Conservation (phyloP, 192 early-diverging fungal genomes). For the Podila epigama region DNA sequence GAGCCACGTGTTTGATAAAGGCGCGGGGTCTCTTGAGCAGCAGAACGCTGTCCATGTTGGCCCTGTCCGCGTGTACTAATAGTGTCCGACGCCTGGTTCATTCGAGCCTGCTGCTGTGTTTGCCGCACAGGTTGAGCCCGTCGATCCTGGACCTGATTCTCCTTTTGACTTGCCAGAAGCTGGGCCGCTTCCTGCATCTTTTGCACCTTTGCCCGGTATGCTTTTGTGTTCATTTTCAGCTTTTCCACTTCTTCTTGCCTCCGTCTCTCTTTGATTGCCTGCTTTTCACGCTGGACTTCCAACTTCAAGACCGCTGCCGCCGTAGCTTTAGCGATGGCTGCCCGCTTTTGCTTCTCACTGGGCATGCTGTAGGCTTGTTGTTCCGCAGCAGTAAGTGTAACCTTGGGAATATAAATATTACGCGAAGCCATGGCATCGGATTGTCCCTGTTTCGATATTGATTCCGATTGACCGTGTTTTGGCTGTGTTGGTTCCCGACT, state of each 20-base stretch:
- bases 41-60: constrained; percentile 15
- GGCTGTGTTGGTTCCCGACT: too few relatives aligned
- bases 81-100: constrained; percentile 4
- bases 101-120: constrained; percentile 36
- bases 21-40: neutral
- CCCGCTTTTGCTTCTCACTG: constrained; percentile 14
- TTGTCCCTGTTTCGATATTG: neutral
- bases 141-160: constrained; percentile 29
- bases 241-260: constrained; percentile 21
- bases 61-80: constrained; percentile 5
- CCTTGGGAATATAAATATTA: neutral
- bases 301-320: constrained; percentile 7
- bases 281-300: constrained; percentile 4
- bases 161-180: constrained; percentile 1
- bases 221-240: constrained; percentile 24
- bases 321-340: constrained; percentile 11
- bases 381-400: neutral
- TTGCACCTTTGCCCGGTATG: constrained; percentile 15
- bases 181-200: constrained; percentile 17
- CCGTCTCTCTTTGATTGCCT: constrained; percentile 10
- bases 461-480: too few relatives aligned
- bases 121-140: constrained; percentile 35
- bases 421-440: too few relatives aligned
- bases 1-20: neutral
- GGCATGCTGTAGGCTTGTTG: constrained; percentile 10